Percentiles rank a stretch among this genome's conserved stretches.
Evolutionary conservation across 139 green algal genomes (phyloP).

Genomic region (Pleodorina starrii): DNA sequence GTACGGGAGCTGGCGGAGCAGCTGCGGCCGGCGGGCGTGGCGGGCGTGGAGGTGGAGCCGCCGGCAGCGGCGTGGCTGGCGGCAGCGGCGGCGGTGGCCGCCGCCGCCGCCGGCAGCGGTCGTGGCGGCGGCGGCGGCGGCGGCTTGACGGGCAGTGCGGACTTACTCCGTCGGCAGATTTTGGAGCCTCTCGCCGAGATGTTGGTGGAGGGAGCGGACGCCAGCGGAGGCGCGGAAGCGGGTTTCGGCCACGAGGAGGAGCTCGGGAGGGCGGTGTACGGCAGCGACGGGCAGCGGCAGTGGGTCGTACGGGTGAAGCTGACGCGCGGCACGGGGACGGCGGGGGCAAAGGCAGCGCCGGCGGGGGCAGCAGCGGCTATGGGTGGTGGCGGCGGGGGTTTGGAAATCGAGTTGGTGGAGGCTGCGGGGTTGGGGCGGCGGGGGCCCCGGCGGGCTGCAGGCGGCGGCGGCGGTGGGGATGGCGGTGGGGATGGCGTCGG

Average conservation of each 20-base stretch:
- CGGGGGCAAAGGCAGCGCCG: neutral
- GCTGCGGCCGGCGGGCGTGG: conserved; percentile 28
- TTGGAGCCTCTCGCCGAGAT: conserved; percentile 38
- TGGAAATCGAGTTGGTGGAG: neutral
- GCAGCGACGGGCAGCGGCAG: neutral
- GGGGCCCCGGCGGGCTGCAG: too few species aligned
- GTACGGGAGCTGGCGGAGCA: conserved; percentile 42
- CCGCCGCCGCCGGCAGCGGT: neutral
- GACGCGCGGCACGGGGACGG: neutral
- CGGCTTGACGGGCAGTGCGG: neutral
- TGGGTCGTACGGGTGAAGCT: neutral
- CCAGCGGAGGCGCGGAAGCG: neutral
- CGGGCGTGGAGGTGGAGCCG: neutral
- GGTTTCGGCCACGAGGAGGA: neutral
- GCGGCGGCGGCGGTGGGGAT: too few species aligned
- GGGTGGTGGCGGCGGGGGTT: too few species aligned
- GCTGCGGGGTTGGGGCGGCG: too few species aligned
- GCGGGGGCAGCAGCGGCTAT: neutral
- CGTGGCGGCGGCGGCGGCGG: neutral
- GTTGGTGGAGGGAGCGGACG: conserved; percentile 17
- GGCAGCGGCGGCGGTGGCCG: neutral
- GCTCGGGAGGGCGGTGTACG: neutral
- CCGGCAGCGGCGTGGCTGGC: conserved; percentile 8
- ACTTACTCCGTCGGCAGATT: conserved; percentile 22
- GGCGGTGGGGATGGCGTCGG: too few species aligned